These are phyloP conservation scores for Alternaria incomplexa DNA, from an alignment of 2,329 filamentous ascomycete species.

Conservation along the genomic window DNA sequence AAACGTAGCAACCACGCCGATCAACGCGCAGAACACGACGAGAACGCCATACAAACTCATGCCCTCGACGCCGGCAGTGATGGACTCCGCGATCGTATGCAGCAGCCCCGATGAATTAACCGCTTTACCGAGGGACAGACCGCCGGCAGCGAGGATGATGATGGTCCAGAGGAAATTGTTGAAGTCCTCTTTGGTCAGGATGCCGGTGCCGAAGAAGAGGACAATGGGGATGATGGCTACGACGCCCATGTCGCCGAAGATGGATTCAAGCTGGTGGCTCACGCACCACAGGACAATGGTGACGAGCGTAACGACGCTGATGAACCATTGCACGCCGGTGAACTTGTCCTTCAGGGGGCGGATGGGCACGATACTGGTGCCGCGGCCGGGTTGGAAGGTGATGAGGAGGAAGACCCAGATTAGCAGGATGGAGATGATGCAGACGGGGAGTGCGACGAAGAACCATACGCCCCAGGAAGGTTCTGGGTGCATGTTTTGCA, in stretches of 20 bases:
- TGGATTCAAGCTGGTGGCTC: constrained; percentile 81
- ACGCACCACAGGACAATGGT: constrained; percentile 94
- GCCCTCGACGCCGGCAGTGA: constrained; percentile 75
- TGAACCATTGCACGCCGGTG: constrained; percentile 90
- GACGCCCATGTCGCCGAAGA: constrained; percentile 98
- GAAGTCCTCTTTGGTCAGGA: constrained; percentile 97
- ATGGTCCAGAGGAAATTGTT: constrained; percentile 99
- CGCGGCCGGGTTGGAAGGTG: constrained; percentile 83
- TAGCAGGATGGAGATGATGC: constrained; percentile 81
- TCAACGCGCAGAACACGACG: constrained; percentile 82
- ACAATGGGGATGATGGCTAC: constrained; percentile 96
- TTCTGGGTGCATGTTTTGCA: constrained; percentile 91
- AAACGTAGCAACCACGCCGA: constrained; percentile 93
- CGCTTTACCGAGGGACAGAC: constrained; percentile 88
- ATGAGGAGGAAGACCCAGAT: constrained; percentile 89
- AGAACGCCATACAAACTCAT: constrained; percentile 86
- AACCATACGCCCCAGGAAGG: constrained; percentile 98
- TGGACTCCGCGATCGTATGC: constrained; percentile 81
- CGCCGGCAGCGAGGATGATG: constrained; percentile 95
- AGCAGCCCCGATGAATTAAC: constrained; percentile 92
- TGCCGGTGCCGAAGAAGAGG: constrained; percentile 94
- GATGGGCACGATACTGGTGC: constrained; percentile 90
- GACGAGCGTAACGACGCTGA: constrained; percentile 77
- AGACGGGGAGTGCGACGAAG: constrained; percentile 92
- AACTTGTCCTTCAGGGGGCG: constrained; percentile 88